These are phyloP conservation scores for Quercus mongolica DNA, from an alignment of 306 rosid species.

Conservation along the genomic window DNA sequence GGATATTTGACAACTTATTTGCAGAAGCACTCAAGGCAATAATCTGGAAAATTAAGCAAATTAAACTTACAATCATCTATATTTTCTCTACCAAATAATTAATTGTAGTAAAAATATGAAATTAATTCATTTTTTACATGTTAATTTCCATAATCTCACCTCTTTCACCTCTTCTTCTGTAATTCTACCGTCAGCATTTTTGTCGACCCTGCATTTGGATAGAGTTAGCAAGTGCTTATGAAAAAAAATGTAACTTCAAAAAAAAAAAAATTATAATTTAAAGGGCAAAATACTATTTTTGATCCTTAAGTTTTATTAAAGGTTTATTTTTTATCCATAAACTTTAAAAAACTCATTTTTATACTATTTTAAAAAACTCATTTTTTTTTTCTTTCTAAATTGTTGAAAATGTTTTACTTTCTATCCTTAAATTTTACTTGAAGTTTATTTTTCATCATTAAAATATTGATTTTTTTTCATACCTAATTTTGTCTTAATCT, in stretches of 20 bases:
- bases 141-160: constrained; percentile 32
- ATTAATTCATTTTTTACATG: not conserved
- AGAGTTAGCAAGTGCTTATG: not conserved
- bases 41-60: constrained; percentile 42
- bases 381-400: fast-evolving
- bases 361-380: too few species aligned
- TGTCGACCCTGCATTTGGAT: constrained; percentile 72
- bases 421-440: too few species aligned
- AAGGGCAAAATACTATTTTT: too few species aligned
- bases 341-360: too few species aligned
- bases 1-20: constrained; percentile 74
- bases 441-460: too few species aligned
- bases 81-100: not conserved
- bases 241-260: too few species aligned
- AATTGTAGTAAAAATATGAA: not conserved
- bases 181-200: constrained; percentile 83
- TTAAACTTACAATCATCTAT: not conserved
- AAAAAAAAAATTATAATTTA: too few species aligned
- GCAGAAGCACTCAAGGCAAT: constrained; percentile 81
- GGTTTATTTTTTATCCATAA: too few species aligned
- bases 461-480: too few species aligned
- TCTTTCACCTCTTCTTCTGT: constrained; percentile 76
- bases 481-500: too few species aligned
- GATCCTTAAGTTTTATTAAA: too few species aligned
- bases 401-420: too few species aligned